Conservation (phyloP, 176 grass and related monocot species). For the Avena insularis region DNA sequence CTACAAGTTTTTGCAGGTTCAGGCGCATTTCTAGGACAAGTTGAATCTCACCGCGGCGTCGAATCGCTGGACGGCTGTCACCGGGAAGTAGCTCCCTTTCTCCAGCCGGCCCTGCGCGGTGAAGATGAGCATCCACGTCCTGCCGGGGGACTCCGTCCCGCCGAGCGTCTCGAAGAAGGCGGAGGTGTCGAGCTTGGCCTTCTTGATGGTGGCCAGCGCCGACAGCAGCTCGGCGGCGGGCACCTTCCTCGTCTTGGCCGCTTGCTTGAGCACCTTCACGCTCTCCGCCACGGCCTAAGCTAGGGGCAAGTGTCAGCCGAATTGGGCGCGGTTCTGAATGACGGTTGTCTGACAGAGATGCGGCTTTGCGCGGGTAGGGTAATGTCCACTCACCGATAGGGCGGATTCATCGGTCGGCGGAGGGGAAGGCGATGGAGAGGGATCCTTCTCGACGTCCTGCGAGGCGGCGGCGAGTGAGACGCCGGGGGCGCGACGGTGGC, state of each 20-base stretch:
- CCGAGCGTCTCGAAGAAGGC: constrained; percentile 80
- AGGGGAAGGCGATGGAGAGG: constrained; percentile 26
- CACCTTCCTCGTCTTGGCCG: constrained; percentile 79
- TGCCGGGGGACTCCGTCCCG: constrained; percentile 79
- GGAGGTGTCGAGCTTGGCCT: constrained; percentile 70
- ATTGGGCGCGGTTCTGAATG: too few species aligned
- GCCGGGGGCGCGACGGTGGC: background rate
- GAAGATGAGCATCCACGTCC: constrained; percentile 99
- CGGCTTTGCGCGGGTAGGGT: too few species aligned
- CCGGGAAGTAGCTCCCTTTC: constrained; percentile 86
- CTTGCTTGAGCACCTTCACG: constrained; percentile 81
- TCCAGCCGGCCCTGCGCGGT: constrained; percentile 76
- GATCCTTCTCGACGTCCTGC: constrained; percentile 39
- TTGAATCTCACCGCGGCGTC: constrained; percentile 75
- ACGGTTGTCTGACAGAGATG: too few species aligned
- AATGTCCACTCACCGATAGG: constrained; percentile 28
- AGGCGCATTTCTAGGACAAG: too few species aligned
- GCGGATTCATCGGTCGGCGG: background rate
- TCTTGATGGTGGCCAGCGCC: constrained; percentile 76
- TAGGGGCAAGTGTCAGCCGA: too few species aligned
- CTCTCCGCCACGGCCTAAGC: constrained; percentile 61
- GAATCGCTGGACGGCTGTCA: constrained; percentile 88
- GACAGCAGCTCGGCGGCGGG: constrained; percentile 63
- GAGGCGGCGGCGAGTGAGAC: constrained; percentile 46
- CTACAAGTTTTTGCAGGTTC: background rate